These are phyloP conservation scores for Discostella stelligera DNA, from an alignment of 352 stramenopile species.

Conservation along the genomic window DNA sequence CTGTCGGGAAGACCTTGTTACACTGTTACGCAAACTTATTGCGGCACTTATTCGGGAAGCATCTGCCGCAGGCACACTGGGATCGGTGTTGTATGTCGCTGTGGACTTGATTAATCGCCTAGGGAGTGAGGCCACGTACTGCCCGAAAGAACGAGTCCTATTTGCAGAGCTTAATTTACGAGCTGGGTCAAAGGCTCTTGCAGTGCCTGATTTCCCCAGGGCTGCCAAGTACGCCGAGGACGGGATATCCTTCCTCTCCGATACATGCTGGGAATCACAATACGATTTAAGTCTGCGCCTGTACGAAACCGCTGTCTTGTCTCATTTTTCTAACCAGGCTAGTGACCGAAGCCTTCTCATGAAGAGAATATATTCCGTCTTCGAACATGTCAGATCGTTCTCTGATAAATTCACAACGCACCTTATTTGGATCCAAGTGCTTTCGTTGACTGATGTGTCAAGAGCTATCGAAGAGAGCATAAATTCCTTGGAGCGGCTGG, in stretches of 20 bases:
- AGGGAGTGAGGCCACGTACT: constrained; percentile 12
- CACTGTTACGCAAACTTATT: constrained; percentile 28
- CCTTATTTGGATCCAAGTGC: constrained; percentile 21
- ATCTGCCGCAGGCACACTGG: constrained; percentile 20
- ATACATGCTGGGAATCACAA: constrained; percentile 31
- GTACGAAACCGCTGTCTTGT: constrained; percentile 24
- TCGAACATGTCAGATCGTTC: constrained; percentile 24
- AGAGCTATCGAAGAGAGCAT: constrained; percentile 20
- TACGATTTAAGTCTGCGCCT: constrained; percentile 33
- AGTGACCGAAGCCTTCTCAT: constrained; percentile 6
- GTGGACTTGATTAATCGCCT: constrained; percentile 40
- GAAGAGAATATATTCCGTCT: constrained; percentile 21
- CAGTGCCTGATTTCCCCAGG: constrained; percentile 18
- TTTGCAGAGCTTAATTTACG: constrained; percentile 31
- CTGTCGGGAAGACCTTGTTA: neutral
- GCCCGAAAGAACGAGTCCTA: constrained; percentile 6
- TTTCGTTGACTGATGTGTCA: constrained; percentile 13
- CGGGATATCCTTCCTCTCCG: constrained; percentile 30
- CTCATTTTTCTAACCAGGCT: constrained; percentile 14
- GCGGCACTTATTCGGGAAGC: constrained; percentile 26
- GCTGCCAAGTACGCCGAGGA: constrained; percentile 28
- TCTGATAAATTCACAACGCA: constrained; percentile 27
- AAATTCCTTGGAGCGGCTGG: constrained; percentile 16
- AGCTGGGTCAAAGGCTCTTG: constrained; percentile 28
- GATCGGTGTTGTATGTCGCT: constrained; percentile 33